Evolutionary conservation across 108 stramenopile species (phyloP).

Genomic region (Cyclotella cryptica): DNA sequence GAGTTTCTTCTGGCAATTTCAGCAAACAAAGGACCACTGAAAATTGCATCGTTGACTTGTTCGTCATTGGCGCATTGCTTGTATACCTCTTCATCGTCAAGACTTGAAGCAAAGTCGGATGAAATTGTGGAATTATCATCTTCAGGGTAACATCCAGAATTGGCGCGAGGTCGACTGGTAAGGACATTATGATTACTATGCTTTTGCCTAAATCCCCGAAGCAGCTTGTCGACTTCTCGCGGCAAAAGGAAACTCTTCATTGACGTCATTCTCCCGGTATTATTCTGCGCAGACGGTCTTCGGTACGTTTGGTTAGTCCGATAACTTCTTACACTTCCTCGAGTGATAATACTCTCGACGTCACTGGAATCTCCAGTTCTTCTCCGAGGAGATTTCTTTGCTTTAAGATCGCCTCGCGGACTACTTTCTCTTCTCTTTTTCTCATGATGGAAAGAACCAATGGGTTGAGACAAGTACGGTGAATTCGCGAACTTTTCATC

Average conservation of each 20-base stretch:
- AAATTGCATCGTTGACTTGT: slow-evolving; percentile 21
- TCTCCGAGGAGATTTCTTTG: slow-evolving; percentile 16
- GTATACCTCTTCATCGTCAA: slow-evolving; percentile 49
- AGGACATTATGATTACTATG: slow-evolving; percentile 31
- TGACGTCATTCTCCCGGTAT: slow-evolving; percentile 9
- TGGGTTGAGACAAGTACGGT: slow-evolving; percentile 35
- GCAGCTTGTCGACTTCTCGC: slow-evolving; percentile 31
- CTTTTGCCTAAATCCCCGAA: slow-evolving; percentile 43
- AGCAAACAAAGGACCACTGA: slow-evolving; percentile 36
- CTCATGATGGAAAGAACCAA: slow-evolving; percentile 24
- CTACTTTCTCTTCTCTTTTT: not conserved
- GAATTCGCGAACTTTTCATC: slow-evolving; percentile 13
- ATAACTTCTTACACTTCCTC: slow-evolving; percentile 25
- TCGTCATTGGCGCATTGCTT: slow-evolving; percentile 22
- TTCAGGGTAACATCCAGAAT: slow-evolving; percentile 3
- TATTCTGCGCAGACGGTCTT: not conserved
- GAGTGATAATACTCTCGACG: slow-evolving; percentile 29
- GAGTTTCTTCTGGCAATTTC: slow-evolving; percentile 15
- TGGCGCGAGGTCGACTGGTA: slow-evolving; percentile 12
- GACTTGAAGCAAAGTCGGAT: slow-evolving; percentile 26
- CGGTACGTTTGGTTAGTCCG: slow-evolving; percentile 25
- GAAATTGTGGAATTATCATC: slow-evolving; percentile 42
- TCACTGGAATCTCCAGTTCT: slow-evolving; percentile 23
- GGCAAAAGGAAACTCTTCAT: slow-evolving; percentile 43
- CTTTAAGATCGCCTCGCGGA: slow-evolving; percentile 5